Percentiles rank a stretch among this genome's conserved stretches.
These are phyloP conservation scores for Carpinus fangiana DNA, from an alignment of 306 rosid genomes.

Conservation along the genomic window DNA sequence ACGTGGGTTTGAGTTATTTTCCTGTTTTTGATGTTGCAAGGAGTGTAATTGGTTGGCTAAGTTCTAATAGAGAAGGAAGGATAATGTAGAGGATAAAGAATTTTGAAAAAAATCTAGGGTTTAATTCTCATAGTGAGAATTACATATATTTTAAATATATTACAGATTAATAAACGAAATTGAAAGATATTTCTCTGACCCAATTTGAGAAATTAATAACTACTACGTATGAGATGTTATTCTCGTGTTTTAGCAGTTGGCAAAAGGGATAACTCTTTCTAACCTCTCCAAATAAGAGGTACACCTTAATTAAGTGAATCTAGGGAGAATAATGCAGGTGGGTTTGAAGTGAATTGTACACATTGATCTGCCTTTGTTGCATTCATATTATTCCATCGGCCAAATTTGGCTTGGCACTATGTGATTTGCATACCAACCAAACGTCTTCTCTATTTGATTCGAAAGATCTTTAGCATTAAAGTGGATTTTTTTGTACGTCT, in stretches of 20 bases:
- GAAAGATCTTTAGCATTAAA: neutral
- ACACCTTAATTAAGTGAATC: neutral
- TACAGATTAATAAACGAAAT: too few relatives aligned
- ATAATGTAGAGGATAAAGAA: too few relatives aligned
- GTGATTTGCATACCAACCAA: neutral
- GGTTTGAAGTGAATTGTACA: conserved; percentile 3
- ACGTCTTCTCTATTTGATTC: neutral
- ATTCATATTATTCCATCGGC: neutral
- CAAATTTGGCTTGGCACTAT: neutral
- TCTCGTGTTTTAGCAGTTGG: neutral
- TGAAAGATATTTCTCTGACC: too few relatives aligned
- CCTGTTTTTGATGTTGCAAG: too few relatives aligned
- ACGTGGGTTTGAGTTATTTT: too few relatives aligned
- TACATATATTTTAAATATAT: too few relatives aligned
- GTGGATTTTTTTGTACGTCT: too few relatives aligned
- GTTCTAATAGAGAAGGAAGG: too few relatives aligned
- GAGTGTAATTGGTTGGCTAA: too few relatives aligned
- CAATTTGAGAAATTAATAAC: neutral
- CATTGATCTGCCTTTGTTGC: neutral
- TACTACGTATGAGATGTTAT: neutral
- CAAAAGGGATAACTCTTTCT: neutral
- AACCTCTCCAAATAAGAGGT: neutral
- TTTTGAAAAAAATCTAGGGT: too few relatives aligned
- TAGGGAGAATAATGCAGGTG: neutral
- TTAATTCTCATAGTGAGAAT: too few relatives aligned